Percentiles rank a stretch among this genome's conserved stretches.
Evolutionary conservation across 2,329 filamentous ascomycete genomes (phyloP).

Genomic region (Blastomyces silverae): DNA sequence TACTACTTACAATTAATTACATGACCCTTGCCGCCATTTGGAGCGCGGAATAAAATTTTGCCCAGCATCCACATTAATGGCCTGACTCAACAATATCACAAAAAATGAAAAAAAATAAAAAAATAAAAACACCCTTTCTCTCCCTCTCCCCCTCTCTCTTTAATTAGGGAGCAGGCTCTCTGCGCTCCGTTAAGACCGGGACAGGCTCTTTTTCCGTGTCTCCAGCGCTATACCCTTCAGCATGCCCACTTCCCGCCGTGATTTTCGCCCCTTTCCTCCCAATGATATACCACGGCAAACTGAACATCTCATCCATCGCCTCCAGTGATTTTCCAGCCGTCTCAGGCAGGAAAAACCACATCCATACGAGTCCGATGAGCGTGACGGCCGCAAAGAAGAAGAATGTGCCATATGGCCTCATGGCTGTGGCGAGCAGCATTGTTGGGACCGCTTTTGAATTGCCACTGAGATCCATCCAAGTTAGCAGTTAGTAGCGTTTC

Average conservation of each 20-base stretch:
- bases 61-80: too few relatives aligned
- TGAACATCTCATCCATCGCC: conserved; percentile 21
- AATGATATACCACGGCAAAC: conserved; percentile 21
- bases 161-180: not conserved
- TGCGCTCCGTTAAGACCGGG: not conserved
- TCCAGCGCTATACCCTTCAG: conserved; percentile 1
- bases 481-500: not conserved
- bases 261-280: conserved; percentile 20
- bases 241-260: conserved; percentile 15
- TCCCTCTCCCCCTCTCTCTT: not conserved
- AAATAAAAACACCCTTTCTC: not conserved
- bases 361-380: conserved; percentile 58
- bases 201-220: conserved; percentile 5
- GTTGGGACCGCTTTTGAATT: conserved; percentile 29
- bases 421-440: conserved; percentile 45
- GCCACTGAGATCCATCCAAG: conserved; percentile 15
- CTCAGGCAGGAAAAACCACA: conserved; percentile 64
- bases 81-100: too few relatives aligned
- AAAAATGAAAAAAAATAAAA: too few relatives aligned
- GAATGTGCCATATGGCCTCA: conserved; percentile 59
- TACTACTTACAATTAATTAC: too few relatives aligned
- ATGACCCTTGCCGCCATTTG: too few relatives aligned
- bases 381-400: conserved; percentile 68
- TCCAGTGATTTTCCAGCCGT: conserved; percentile 51
- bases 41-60: too few relatives aligned